These are phyloP conservation scores for Peterozyma xylosa DNA, from an alignment of 805 yeast species.

Conservation along the genomic window DNA sequence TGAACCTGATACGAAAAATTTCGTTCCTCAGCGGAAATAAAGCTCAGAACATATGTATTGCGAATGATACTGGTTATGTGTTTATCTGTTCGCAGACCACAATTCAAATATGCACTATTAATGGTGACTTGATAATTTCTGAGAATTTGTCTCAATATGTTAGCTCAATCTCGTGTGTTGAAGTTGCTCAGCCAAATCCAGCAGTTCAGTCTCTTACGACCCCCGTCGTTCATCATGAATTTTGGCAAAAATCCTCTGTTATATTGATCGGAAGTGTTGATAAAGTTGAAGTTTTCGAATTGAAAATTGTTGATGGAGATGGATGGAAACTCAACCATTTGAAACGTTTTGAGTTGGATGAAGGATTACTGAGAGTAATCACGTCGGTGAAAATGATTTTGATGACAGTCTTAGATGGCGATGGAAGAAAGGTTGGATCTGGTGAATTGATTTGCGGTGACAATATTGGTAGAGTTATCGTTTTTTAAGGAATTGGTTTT, in stretches of 20 bases:
- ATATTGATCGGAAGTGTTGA: slow-evolving; percentile 27
- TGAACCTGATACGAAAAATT: slow-evolving; percentile 36
- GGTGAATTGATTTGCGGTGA: slow-evolving; percentile 48
- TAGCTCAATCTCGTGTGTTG: slow-evolving; percentile 8
- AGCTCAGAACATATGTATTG: slow-evolving; percentile 31
- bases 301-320: slow-evolving; percentile 15
- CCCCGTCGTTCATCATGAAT: slow-evolving; percentile 19
- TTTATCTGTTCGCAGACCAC: slow-evolving; percentile 24
- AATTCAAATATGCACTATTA: slow-evolving; percentile 38
- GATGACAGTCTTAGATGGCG: slow-evolving; percentile 21
- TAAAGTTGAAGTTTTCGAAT: slow-evolving; percentile 24
- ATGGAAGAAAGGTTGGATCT: slow-evolving; percentile 21
- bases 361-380: slow-evolving; percentile 12
- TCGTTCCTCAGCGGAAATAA: slow-evolving; percentile 10
- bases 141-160: background rate
- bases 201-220: slow-evolving; percentile 4
- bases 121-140: slow-evolving; percentile 23
- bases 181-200: slow-evolving; percentile 14
- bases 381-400: slow-evolving; percentile 26
- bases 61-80: slow-evolving; percentile 49
- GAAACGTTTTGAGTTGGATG: slow-evolving; percentile 15
- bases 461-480: slow-evolving; percentile 39
- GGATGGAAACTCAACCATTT: slow-evolving; percentile 17
- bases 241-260: slow-evolving; percentile 28
- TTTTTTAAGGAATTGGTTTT: no score